These are phyloP conservation scores for Parmelia sp. DNA, from an alignment of 495 filamentous ascomycete species.

Conservation along the genomic window DNA sequence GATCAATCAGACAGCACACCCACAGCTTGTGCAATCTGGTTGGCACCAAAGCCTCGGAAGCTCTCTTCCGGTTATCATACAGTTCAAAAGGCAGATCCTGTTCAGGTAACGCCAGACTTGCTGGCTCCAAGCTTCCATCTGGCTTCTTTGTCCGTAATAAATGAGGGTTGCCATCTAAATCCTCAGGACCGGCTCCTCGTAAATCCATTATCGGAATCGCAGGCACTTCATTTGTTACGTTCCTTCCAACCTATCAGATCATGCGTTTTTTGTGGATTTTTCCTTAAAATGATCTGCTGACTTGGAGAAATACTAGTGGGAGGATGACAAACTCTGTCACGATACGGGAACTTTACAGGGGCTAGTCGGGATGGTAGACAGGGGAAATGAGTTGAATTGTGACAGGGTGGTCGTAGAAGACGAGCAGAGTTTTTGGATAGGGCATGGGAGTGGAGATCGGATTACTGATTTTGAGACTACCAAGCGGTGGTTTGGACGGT, in stretches of 20 bases:
- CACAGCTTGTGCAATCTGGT: neutral
- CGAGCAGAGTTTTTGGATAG: slow-evolving; percentile 30
- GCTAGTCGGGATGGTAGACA: slow-evolving; percentile 66
- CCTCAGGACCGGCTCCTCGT: neutral
- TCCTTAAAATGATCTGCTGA: neutral
- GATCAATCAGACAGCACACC: neutral
- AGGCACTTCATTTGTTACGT: neutral
- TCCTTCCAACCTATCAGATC: neutral
- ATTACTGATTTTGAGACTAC: slow-evolving; percentile 56
- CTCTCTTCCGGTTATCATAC: neutral
- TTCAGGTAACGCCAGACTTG: neutral
- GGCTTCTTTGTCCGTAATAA: neutral
- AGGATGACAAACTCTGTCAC: slow-evolving; percentile 62
- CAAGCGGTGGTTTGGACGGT: slow-evolving; percentile 52
- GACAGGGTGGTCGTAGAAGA: slow-evolving; percentile 29
- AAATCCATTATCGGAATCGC: neutral
- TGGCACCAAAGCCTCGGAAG: neutral
- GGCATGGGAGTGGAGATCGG: slow-evolving; percentile 48
- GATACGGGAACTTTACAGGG: slow-evolving; percentile 74
- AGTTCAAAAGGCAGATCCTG: neutral
- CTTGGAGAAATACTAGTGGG: slow-evolving; percentile 31
- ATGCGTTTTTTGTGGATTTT: neutral
- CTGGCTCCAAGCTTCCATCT: neutral
- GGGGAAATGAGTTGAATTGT: slow-evolving; percentile 45
- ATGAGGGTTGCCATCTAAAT: neutral